These are phyloP conservation scores for Colletotrichum eremochloae DNA, from an alignment of 2,329 filamentous ascomycete genomes.

Conservation along the genomic window DNA sequence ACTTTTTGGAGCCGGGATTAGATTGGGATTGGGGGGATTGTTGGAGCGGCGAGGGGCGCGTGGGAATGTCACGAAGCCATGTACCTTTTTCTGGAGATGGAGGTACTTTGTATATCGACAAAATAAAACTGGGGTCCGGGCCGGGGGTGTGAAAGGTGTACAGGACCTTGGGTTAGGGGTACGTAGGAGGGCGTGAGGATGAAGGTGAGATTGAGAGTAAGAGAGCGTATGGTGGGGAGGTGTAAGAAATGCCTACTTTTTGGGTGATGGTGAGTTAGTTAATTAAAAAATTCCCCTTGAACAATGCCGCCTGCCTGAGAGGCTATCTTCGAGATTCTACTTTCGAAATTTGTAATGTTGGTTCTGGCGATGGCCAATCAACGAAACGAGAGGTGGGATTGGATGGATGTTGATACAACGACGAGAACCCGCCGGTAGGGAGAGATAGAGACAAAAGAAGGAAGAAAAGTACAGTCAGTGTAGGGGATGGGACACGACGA, in stretches of 20 bases:
- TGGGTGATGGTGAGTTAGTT: not conserved
- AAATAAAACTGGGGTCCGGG: conserved; percentile 15
- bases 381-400: not conserved
- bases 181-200: not conserved
- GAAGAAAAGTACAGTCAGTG: conserved; percentile 22
- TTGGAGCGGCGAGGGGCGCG: conserved; percentile 7
- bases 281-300: conserved; percentile 30
- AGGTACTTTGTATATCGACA: conserved; percentile 29
- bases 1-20: conserved; percentile 18
- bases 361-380: not conserved
- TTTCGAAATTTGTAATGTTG: not conserved
- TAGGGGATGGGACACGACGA: not conserved
- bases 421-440: conserved; percentile 8
- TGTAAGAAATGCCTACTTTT: conserved; percentile 11
- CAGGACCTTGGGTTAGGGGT: too few species aligned
- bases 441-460: conserved; percentile 27
- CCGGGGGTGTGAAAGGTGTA: not conserved
- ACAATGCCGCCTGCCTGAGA: conserved; percentile 34
- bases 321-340: conserved; percentile 7
- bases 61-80: conserved; percentile 22
- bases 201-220: not conserved
- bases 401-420: not conserved
- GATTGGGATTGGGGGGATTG: conserved; percentile 3
- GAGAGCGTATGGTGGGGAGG: not conserved
- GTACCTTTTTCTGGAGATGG: conserved; percentile 40